A percentile compares a stretch with the other conserved stretches of the same genome.
Evolutionary conservation across 345 rosid species (phyloP).

Genomic region (Salix viminalis): DNA sequence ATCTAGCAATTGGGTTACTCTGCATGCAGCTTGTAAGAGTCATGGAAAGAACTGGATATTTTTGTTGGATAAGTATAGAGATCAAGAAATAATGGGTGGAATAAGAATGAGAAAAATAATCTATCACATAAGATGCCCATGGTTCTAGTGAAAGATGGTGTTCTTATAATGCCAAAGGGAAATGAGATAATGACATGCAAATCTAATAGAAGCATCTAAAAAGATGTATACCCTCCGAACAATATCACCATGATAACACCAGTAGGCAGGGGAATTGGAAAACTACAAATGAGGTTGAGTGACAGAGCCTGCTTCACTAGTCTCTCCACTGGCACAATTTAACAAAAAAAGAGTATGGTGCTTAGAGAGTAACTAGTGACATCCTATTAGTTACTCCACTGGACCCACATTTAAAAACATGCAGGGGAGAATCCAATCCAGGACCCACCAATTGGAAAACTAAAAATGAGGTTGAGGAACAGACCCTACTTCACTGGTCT

Average conservation of each 20-base stretch:
- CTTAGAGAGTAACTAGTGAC: too few relatives aligned
- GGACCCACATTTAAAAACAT: too few relatives aligned
- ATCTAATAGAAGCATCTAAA: neutral
- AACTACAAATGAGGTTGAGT: neutral
- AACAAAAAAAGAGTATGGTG: too few relatives aligned
- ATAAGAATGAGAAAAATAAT: slow-evolving; percentile 9
- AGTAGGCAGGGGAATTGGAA: neutral
- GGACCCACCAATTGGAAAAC: neutral
- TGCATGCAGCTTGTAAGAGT: slow-evolving; percentile 40
- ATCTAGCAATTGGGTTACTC: slow-evolving; percentile 96
- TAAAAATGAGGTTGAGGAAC: neutral
- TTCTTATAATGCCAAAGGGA: neutral
- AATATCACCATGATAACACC: neutral
- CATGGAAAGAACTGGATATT: slow-evolving; percentile 5
- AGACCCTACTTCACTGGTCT: neutral
- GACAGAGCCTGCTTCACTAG: neutral
- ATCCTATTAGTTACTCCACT: too few relatives aligned
- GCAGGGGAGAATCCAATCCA: too few relatives aligned
- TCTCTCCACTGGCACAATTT: neutral
- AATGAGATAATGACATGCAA: neutral
- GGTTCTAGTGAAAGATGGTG: neutral
- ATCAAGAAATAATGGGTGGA: slow-evolving; percentile 7
- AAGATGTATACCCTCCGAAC: neutral
- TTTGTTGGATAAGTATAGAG: neutral
- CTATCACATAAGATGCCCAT: slow-evolving; percentile 2